Percentiles rank a stretch among this genome's conserved stretches.
These are phyloP conservation scores for Mortierella sp. DNA, from an alignment of 371 early-diverging fungal species.

Conservation along the genomic window DNA sequence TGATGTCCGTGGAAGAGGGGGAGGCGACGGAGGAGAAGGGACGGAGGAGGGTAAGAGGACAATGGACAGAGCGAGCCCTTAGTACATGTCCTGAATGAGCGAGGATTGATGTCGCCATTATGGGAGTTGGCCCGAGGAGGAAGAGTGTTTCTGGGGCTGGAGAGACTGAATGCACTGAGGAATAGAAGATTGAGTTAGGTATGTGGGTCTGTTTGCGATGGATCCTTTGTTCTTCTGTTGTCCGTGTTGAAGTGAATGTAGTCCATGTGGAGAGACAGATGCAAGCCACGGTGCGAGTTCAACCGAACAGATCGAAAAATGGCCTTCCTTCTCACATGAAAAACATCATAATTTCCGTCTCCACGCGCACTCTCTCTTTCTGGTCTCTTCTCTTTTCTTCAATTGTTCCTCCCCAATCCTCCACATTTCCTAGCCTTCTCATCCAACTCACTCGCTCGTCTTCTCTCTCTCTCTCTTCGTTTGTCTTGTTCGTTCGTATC, in stretches of 20 bases:
- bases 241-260: too few species aligned
- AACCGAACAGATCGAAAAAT: too few species aligned
- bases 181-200: too few species aligned
- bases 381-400: slow-evolving; percentile 5
- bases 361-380: neutral
- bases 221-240: too few species aligned
- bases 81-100: slow-evolving; percentile 12
- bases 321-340: too few species aligned
- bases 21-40: slow-evolving; percentile 18
- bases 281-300: too few species aligned
- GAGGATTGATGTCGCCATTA: slow-evolving; percentile 15
- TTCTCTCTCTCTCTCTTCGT: neutral
- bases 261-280: too few species aligned
- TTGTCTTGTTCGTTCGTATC: neutral
- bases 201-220: too few species aligned
- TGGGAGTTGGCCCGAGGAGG: neutral
- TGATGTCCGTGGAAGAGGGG: slow-evolving; percentile 28
- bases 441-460: neutral
- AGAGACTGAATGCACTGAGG: neutral
- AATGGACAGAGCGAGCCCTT: neutral
- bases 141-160: neutral
- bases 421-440: neutral
- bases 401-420: neutral
- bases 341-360: neutral
- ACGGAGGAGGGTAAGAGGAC: slow-evolving; percentile 14